Base-by-base conservation (phyloP, 2,329 filamentous ascomycete genomes). In the Stemphylium lycopersici region DNA sequence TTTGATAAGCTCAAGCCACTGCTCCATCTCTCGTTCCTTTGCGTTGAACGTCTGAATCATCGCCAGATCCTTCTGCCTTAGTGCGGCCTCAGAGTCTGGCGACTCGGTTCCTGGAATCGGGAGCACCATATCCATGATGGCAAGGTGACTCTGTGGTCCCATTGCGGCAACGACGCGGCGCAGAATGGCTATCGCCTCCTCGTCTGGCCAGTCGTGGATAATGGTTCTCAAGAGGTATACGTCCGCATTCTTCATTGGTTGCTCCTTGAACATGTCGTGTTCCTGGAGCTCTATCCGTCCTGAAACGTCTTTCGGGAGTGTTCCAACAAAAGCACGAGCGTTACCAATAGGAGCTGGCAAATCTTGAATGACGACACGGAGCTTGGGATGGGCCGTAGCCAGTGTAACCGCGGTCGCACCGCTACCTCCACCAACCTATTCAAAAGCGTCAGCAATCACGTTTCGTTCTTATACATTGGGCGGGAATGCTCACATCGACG, bases 151-250 rank as follows among this genome's bases (percentile, higher is more conserved):
- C 16, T 39, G 18, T 39, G 18, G 37, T 24, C 37, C 37, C 18
- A 39, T 39, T 39, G 18, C 18, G 2, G 37, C 18, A 24, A 24
- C 18, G 20, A 36, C 26, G 18, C 26, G 26, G 40, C 26, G 26
- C n/a, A 43, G 24, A 43, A 43, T 43, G 13, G 40, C 32, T 32
- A 32, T 18, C 13, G 40, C 40, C 16, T 43, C 40, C 24, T 43
- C 26, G 31, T 43, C 26, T n/a, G 40, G 40, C 40, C 26, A 43
- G 18, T 43, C 26, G 26, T 43, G 26, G 12, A 43, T 32, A 18
- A 43, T 43, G n/a, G 40, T 43, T 43, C 40, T 43, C 26, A 43
- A 32, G 8, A 43, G 40, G 22, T 43, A 43, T 43, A 43, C 40
- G 1, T 43, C 40, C 15, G 26, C 26, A 43, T 31, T 32, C 24